A percentile compares a stretch with the other conserved stretches of the same genome.
phyloP scores from a whole-genome alignment of 164 flowering plant genomes.

The Liquidambar formosana region DNA sequence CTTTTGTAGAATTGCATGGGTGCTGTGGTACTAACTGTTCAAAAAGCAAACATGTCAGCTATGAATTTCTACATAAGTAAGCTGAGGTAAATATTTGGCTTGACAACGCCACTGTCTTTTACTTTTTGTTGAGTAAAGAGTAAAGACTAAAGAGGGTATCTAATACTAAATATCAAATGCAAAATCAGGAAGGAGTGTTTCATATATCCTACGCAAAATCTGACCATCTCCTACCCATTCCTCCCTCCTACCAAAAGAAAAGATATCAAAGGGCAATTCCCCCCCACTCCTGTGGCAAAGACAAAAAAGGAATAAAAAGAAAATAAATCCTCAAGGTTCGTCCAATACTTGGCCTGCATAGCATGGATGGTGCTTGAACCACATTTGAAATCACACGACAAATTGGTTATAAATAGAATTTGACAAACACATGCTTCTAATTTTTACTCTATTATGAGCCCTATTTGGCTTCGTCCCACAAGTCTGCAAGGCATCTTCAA shows the following conservation, averaged over 20 bases:
- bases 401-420: too few species aligned
- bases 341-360: too few species aligned
- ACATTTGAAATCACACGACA: too few species aligned
- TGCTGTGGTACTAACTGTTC: constrained; percentile 94
- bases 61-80: constrained; percentile 69
- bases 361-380: too few species aligned
- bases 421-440: not conserved
- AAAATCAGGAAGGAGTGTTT: not conserved
- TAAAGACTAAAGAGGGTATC: not conserved
- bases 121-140: not conserved
- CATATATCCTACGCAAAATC: too few species aligned
- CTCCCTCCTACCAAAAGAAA: too few species aligned
- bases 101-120: not conserved
- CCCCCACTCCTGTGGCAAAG: too few species aligned
- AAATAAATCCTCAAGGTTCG: too few species aligned
- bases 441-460: not conserved
- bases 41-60: constrained; percentile 63
- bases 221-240: too few species aligned
- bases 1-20: constrained; percentile 63
- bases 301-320: too few species aligned
- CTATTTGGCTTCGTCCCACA: not conserved
- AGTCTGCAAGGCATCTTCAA: not conserved
- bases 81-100: constrained; percentile 52
- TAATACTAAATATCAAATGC: not conserved
- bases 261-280: too few species aligned